A percentile compares a stretch with the other conserved stretches of the same genome.
Conservation (phyloP, 768 basidiomycete genomes). For the Neoboletus brunneissimus region DNA sequence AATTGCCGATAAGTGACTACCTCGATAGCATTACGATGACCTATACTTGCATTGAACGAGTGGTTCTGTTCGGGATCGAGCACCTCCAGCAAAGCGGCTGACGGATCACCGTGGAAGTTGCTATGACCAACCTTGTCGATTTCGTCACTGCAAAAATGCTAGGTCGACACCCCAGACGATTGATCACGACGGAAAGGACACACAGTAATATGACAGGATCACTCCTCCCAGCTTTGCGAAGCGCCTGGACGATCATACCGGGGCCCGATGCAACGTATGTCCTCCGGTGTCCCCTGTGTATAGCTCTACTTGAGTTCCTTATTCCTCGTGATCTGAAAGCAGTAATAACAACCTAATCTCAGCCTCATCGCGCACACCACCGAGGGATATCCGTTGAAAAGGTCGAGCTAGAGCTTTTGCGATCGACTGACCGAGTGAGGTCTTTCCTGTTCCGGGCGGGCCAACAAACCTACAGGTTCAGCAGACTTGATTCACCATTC, state of each 20-base stretch:
- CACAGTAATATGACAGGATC: constrained; percentile 79
- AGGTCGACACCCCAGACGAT: background rate
- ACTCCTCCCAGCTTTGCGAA: constrained; percentile 75
- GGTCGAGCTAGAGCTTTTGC: constrained; percentile 80
- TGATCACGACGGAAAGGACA: constrained; percentile 13
- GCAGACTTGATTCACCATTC: background rate
- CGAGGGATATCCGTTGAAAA: constrained; percentile 89
- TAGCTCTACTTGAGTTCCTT: constrained; percentile 1
- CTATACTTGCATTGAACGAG: constrained; percentile 60
- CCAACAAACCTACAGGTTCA: constrained; percentile 66
- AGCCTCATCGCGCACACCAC: constrained; percentile 91
- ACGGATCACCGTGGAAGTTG: constrained; percentile 90
- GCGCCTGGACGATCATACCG: constrained; percentile 80
- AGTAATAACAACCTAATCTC: constrained; percentile 49
- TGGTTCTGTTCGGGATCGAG: constrained; percentile 94
- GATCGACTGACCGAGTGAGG: constrained; percentile 85
- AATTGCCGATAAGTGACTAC: background rate
- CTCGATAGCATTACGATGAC: background rate
- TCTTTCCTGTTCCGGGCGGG: constrained; percentile 90
- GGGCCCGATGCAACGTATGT: constrained; percentile 93
- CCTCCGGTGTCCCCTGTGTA: constrained; percentile 55
- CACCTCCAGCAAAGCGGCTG: constrained; percentile 86
- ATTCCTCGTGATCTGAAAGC: constrained; percentile 5
- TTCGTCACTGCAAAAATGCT: constrained; percentile 54
- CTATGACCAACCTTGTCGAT: constrained; percentile 88